Conservation (phyloP, 495 filamentous ascomycete species). For the Talaromyces proteolyticus region DNA sequence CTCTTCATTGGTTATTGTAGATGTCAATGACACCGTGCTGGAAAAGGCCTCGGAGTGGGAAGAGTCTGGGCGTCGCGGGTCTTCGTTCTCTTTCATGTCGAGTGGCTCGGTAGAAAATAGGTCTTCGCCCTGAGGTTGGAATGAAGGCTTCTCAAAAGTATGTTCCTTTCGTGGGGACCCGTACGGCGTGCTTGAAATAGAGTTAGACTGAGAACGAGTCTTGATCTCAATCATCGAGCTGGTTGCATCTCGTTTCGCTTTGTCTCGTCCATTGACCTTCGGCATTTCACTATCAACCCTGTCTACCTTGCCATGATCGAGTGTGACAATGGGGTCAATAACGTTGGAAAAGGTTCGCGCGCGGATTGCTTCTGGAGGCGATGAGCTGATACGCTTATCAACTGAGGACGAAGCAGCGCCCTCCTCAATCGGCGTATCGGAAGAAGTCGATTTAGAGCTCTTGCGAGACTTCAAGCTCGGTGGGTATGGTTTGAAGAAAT, state of each 20-base stretch:
- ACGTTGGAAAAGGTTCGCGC: conserved; percentile 60
- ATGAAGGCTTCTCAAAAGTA: conserved; percentile 10
- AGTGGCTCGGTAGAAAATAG: conserved; percentile 17
- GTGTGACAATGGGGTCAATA: conserved; percentile 57
- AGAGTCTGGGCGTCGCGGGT: not conserved
- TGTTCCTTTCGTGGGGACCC: conserved; percentile 43
- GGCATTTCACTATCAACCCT: conserved; percentile 19
- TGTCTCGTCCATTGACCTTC: conserved; percentile 25
- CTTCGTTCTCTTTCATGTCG: conserved; percentile 8
- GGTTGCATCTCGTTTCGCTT: conserved; percentile 50
- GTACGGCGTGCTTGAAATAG: conserved; percentile 45
- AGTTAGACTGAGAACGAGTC: conserved; percentile 50
- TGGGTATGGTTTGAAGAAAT: conserved; percentile 24
- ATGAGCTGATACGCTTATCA: conserved; percentile 25
- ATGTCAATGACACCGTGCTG: not conserved
- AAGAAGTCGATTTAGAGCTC: conserved; percentile 14
- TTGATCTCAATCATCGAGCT: conserved; percentile 62
- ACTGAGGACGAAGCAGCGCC: conserved; percentile 31
- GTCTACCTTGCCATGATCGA: conserved; percentile 57
- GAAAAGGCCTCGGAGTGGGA: conserved; percentile 1
- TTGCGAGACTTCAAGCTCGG: conserved; percentile 28
- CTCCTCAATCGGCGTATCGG: conserved; percentile 19
- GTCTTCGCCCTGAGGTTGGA: not conserved
- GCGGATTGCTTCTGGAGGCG: conserved; percentile 50
- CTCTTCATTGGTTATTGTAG: conserved; percentile 24